Percentiles rank a stretch among this genome's conserved stretches.
Evolutionary conservation across 2,329 filamentous ascomycete genomes (phyloP).

Genomic region (Fusarium sp.): DNA sequence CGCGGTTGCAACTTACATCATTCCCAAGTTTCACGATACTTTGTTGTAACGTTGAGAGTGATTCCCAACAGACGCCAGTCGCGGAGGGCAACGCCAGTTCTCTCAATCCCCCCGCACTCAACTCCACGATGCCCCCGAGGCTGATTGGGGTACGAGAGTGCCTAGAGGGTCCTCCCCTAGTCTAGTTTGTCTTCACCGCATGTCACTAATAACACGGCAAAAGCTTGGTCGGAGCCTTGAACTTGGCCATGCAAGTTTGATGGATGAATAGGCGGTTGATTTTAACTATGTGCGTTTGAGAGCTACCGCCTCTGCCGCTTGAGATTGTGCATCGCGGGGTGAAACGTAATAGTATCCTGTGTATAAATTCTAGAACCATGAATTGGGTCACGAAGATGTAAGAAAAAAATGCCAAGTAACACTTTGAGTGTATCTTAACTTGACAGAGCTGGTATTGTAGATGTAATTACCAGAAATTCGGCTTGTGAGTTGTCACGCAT

Average conservation of each 20-base stretch:
- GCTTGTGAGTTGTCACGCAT: slow-evolving; percentile 9
- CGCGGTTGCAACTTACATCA: slow-evolving; percentile 24
- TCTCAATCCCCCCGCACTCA: slow-evolving; percentile 44
- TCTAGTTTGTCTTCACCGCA: slow-evolving; percentile 41
- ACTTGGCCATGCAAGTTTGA: slow-evolving; percentile 40
- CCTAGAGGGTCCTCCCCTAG: slow-evolving; percentile 24
- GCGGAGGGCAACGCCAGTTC: slow-evolving; percentile 23
- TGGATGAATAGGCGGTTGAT: slow-evolving; percentile 9
- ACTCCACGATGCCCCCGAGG: slow-evolving; percentile 38
- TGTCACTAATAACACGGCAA: slow-evolving; percentile 34
- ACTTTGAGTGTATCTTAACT: not conserved
- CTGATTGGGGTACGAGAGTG: slow-evolving; percentile 36
- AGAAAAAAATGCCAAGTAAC: slow-evolving; percentile 6
- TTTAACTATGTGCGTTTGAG: slow-evolving; percentile 11
- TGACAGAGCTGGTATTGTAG: slow-evolving; percentile 6
- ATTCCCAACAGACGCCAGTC: slow-evolving; percentile 37
- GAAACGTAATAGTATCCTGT: slow-evolving; percentile 28
- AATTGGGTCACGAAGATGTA: not conserved
- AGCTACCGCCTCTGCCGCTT: slow-evolving; percentile 18
- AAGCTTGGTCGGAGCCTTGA: slow-evolving; percentile 26
- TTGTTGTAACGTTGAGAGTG: slow-evolving; percentile 34
- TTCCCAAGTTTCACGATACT: slow-evolving; percentile 21
- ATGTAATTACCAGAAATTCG: slow-evolving; percentile 6
- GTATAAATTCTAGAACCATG: slow-evolving; percentile 16
- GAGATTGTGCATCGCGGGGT: slow-evolving; percentile 22